These are phyloP conservation scores for Aaosphaeria pasadenensis DNA, from an alignment of 2,329 filamentous ascomycete genomes.

Conservation along the genomic window DNA sequence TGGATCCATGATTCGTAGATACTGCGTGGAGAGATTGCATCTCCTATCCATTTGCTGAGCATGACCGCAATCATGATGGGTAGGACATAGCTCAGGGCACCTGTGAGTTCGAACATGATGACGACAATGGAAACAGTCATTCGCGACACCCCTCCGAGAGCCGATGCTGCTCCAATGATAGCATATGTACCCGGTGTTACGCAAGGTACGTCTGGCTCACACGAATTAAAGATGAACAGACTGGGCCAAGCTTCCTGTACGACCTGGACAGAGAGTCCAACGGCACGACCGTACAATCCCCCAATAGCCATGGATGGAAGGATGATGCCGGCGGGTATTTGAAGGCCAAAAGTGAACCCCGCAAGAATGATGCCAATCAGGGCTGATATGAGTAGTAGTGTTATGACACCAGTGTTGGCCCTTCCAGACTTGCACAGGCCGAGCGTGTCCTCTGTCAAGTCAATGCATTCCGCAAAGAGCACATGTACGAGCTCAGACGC, in stretches of 20 bases:
- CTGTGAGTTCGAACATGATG: slow-evolving; percentile 98
- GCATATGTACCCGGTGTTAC: slow-evolving; percentile 95
- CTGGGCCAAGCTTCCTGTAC: slow-evolving; percentile 75
- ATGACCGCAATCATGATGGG: slow-evolving; percentile 99
- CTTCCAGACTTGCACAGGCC: slow-evolving; percentile 86
- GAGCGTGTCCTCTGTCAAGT: slow-evolving; percentile 78
- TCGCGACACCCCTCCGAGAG: slow-evolving; percentile 88
- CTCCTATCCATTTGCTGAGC: slow-evolving; percentile 97
- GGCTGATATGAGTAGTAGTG: slow-evolving; percentile 78
- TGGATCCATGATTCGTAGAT: slow-evolving; percentile 99
- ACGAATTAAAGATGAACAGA: slow-evolving; percentile 76
- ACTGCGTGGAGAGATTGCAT: slow-evolving; percentile 85
- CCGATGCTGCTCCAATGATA: slow-evolving; percentile 90
- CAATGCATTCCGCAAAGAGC: slow-evolving; percentile 86
- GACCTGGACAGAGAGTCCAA: slow-evolving; percentile 86
- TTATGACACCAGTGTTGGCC: slow-evolving; percentile 76
- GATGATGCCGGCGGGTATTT: slow-evolving; percentile 93
- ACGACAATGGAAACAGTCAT: slow-evolving; percentile 99
- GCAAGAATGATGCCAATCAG: slow-evolving; percentile 82
- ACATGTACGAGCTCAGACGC: slow-evolving; percentile 86
- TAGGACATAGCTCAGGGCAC: slow-evolving; percentile 90
- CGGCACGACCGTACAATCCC: slow-evolving; percentile 80
- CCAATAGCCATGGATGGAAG: slow-evolving; percentile 95
- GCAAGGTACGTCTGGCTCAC: slow-evolving; percentile 81
- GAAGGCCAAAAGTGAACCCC: slow-evolving; percentile 85